Base-by-base conservation (phyloP, 805 yeast species). In the Hanseniaspora clermontiae region DNA sequence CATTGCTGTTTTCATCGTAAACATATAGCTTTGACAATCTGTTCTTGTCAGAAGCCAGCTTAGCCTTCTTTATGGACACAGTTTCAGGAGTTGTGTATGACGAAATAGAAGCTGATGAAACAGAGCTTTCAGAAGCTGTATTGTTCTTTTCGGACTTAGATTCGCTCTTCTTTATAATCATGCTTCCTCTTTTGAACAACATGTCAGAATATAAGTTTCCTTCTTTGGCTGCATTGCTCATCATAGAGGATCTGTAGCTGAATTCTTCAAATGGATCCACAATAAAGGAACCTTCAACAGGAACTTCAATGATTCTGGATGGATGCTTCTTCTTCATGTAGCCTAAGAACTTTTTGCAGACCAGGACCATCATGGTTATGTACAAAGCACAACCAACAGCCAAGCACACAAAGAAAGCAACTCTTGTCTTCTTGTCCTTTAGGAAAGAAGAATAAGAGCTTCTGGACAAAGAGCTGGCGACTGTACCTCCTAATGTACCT, bases 361-460 rank as follows among this genome's bases (percentile, higher is more conserved):
- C 71, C 42, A 81, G 64, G 56, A 81, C 72, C 74, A 88, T 76
- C 20, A 79, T 70, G 0, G 79, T 73, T 64, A 86, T 77, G 66
- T 86, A 85, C 10, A 79, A 71, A 8, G 78, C 72, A 48, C 87
- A 83, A 55, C 96, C 97, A 14, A 79, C 80, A 34, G 87, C 81
- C 7, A 95, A 81, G 49, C 97, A 96, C 43, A 87, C 76, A 14
- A 91, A 82, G 54, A 89, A 78, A 39, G 95, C 96, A 29, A 85
- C 83, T 27, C 87, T 76, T 59, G 76, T 76, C 48, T 72, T 70
- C 37, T 43, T 48, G 29, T 46, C 45, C 24, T 46, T 39, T 11
- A 57, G 19, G 29, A 57, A 43, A 59, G 70, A 71, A 5, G 68
- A 61, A 6, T 67, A 51, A 5, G 58, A 38, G 19, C 58, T 48